phyloP scores from a whole-genome alignment of 345 rosid species.

The Limnanthes douglasii region DNA sequence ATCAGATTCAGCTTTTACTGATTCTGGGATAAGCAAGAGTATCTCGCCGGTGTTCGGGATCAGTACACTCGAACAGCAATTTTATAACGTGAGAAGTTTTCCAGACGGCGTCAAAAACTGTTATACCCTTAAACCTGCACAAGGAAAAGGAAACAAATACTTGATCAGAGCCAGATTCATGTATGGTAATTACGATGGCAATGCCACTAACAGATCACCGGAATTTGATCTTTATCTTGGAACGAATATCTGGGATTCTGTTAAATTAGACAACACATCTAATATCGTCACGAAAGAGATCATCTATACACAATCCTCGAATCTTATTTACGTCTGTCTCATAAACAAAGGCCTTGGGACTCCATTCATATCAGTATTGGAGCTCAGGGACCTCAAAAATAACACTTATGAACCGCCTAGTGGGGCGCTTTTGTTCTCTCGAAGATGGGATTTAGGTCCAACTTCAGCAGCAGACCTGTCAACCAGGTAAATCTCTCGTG shows the following conservation, averaged over 20 bases:
- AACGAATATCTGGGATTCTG: conserved; percentile 13
- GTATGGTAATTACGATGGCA: conserved; percentile 23
- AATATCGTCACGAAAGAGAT: conserved; percentile 11
- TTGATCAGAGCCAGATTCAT: conserved; percentile 21
- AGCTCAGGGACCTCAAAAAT: conserved; percentile 17
- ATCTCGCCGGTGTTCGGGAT: background rate
- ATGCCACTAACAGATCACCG: conserved; percentile 4
- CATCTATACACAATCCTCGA: conserved; percentile 8
- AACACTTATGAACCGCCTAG: conserved; percentile 7
- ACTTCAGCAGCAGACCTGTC: conserved; percentile 1
- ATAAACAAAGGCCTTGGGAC: conserved; percentile 24
- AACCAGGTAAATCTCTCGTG: conserved; percentile 11
- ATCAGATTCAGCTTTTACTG: conserved; percentile 19
- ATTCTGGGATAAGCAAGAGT: conserved; percentile 9
- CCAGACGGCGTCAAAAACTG: conserved; percentile 27
- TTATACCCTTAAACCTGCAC: conserved; percentile 13
- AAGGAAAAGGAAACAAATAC: conserved; percentile 15
- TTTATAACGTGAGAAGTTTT: conserved; percentile 17
- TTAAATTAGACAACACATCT: conserved; percentile 7
- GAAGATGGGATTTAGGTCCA: conserved; percentile 14
- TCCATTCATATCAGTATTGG: conserved; percentile 32
- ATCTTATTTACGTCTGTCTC: conserved; percentile 16
- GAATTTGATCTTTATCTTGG: conserved; percentile 19
- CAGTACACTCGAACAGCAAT: conserved; percentile 2
- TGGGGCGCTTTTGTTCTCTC: conserved; percentile 12